phyloP scores from a whole-genome alignment of 1,139 yeast genomes.

The Pichia sp. region DNA sequence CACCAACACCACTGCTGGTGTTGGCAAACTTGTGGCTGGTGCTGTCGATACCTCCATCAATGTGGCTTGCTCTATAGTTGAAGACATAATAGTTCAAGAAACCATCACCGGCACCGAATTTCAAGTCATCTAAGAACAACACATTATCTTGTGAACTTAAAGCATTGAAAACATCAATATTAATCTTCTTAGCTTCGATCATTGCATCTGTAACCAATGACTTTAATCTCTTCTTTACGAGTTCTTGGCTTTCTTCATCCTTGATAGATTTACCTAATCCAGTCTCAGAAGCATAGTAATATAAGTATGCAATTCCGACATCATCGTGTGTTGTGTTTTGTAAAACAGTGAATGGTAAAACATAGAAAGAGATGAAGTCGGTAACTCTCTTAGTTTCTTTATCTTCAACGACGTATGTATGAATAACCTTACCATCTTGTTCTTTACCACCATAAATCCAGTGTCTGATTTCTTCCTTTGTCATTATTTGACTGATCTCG shows the following conservation, averaged over 20 bases:
- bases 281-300: slow-evolving; percentile 81
- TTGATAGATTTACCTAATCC: slow-evolving; percentile 37
- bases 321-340: slow-evolving; percentile 64
- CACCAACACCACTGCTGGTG: slow-evolving; percentile 80
- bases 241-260: slow-evolving; percentile 33
- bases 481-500: slow-evolving; percentile 70
- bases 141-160: slow-evolving; percentile 89
- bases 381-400: slow-evolving; percentile 60
- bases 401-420: slow-evolving; percentile 76
- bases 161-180: slow-evolving; percentile 92
- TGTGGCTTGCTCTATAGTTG: slow-evolving; percentile 81
- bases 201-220: slow-evolving; percentile 72
- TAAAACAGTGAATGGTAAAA: slow-evolving; percentile 83
- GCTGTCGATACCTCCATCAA: slow-evolving; percentile 73
- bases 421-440: slow-evolving; percentile 52
- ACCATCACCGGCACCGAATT: slow-evolving; percentile 96
- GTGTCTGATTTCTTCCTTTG: slow-evolving; percentile 71
- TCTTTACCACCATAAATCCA: slow-evolving; percentile 63
- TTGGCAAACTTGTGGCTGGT: slow-evolving; percentile 50
- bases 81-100: slow-evolving; percentile 85
- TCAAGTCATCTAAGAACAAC: slow-evolving; percentile 72
- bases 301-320: slow-evolving; percentile 84
- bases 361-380: slow-evolving; percentile 87
- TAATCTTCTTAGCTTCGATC: slow-evolving; percentile 60
- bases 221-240: slow-evolving; percentile 57